These are phyloP conservation scores for Hymenochaete sp. DNA, from an alignment of 1,284 basidiomycete species.

Conservation along the genomic window DNA sequence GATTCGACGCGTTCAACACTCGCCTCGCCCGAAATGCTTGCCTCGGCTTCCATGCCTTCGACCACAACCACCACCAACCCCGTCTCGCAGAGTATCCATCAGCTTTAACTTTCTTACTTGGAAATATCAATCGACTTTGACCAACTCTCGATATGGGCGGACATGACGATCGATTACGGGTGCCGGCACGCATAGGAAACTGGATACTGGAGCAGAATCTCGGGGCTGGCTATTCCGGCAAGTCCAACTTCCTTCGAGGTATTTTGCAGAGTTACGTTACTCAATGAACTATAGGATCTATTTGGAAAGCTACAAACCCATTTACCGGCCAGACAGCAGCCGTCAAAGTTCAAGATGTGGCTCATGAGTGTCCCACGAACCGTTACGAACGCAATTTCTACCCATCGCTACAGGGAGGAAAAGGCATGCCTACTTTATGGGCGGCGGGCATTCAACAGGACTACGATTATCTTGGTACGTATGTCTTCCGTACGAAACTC, in stretches of 20 bases:
- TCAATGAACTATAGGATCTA: slow-evolving; percentile 45
- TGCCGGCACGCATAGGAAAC: slow-evolving; percentile 17
- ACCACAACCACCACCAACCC: slow-evolving; percentile 2
- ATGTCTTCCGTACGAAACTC: neutral
- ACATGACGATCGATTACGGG: slow-evolving; percentile 3
- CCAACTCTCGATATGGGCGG: slow-evolving; percentile 7
- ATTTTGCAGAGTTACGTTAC: neutral
- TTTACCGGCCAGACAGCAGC: slow-evolving; percentile 52
- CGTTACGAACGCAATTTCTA: slow-evolving; percentile 38
- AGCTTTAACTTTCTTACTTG: neutral
- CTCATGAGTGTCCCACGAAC: slow-evolving; percentile 69
- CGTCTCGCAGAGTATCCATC: neutral
- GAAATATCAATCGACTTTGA: neutral
- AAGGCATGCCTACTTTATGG: slow-evolving; percentile 63
- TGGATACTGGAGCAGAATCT: slow-evolving; percentile 18
- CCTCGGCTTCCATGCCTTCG: no score
- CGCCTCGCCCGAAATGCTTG: neutral
- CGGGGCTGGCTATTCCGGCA: slow-evolving; percentile 20
- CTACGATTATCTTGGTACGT: slow-evolving; percentile 51
- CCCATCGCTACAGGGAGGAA: slow-evolving; percentile 60
- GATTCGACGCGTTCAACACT: neutral
- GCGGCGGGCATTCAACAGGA: slow-evolving; percentile 47
- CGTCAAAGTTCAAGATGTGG: slow-evolving; percentile 56
- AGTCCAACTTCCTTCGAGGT: neutral
- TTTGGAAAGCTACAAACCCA: slow-evolving; percentile 52